Evolutionary conservation across 2,329 filamentous ascomycete genomes (phyloP), one percentile per base, ranked within the genome.

Genomic region (Fusarium odoratissimum): DNA sequence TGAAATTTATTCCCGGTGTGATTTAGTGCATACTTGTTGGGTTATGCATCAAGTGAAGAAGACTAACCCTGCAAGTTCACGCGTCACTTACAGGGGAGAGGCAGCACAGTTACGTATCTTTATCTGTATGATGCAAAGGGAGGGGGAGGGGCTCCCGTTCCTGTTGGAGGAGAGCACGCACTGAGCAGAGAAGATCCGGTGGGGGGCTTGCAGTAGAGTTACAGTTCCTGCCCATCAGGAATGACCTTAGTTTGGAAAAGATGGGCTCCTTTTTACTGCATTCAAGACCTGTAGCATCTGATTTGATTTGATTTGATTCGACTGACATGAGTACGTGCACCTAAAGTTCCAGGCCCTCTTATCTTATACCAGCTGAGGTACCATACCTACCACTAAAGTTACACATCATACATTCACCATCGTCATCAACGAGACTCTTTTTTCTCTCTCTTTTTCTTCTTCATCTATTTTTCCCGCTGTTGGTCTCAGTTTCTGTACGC

Each of bases 111-210:
- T 59, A 62, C 44, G 49, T 51, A 64, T 31, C 41, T 42, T 49
- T 61, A 49, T 68, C 38, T 60, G 64, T 67, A 76, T 77, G 75
- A 77, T 77, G 75, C 72, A 77, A 75, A 73, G 66, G 68, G 71
- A 64, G 72, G 72, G 63, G 72, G 72, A 67, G 72, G 63, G 60
- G 72, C 40, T 67, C 23, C n/a, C n/a, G 40, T 35, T 61, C 40
- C 40, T 54, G 46, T 61, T 51, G 63, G 62, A 60, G 61, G 60
- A 59, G 30, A n/a, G 28, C 13, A 33, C 13, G 17, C 35, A 35
- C 35, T 37, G 30, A 54, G 55, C 30, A 58, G 41, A 46, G 28
- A 21, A 67, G 59, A 64, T 70, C 67, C 59, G 37, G 57, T 59
- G 66, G 65, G 65, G 40, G 57, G 45, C n/a, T 23, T 31, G 45